Conservation (phyloP, 108 stramenopile genomes). For the Pseudonitzschia multistriata region DNA sequence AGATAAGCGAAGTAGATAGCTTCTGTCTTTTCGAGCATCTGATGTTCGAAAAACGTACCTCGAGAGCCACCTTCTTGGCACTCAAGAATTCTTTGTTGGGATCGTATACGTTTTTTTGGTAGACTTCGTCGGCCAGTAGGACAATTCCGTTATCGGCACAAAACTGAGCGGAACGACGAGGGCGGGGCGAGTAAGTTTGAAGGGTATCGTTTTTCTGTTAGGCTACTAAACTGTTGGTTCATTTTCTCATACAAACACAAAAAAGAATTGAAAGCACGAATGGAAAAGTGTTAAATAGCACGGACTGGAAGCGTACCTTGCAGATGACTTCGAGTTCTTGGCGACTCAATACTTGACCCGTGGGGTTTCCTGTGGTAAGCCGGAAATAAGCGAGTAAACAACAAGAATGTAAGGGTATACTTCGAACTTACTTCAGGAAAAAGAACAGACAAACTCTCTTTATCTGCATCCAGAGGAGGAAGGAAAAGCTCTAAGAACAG, state of each 20-base stretch:
- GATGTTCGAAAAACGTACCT: background rate
- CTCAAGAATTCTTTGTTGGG: constrained; percentile 69
- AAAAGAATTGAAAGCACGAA: background rate
- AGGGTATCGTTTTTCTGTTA: too few species aligned
- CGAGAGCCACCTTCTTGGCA: constrained; percentile 80
- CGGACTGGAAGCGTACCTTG: background rate
- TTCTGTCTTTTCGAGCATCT: too few species aligned
- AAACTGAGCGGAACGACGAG: constrained; percentile 36
- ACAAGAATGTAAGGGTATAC: too few species aligned
- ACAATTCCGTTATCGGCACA: constrained; percentile 83
- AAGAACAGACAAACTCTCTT: too few species aligned
- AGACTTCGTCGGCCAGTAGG: constrained; percentile 95
- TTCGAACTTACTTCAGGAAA: too few species aligned
- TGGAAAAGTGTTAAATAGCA: background rate
- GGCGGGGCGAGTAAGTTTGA: background rate
- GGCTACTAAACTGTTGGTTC: too few species aligned
- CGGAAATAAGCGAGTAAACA: background rate
- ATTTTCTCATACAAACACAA: background rate
- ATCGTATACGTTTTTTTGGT: constrained; percentile 93
- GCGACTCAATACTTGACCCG: constrained; percentile 83
- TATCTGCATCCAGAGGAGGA: too few species aligned
- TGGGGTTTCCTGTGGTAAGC: constrained; percentile 69
- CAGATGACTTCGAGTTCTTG: constrained; percentile 81
- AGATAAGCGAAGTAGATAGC: too few species aligned
- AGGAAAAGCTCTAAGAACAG: too few species aligned